A percentile compares a stretch with the other conserved stretches of the same genome.
Conservation (phyloP, 2,329 filamentous ascomycete genomes). For the Apiospora koreana region DNA sequence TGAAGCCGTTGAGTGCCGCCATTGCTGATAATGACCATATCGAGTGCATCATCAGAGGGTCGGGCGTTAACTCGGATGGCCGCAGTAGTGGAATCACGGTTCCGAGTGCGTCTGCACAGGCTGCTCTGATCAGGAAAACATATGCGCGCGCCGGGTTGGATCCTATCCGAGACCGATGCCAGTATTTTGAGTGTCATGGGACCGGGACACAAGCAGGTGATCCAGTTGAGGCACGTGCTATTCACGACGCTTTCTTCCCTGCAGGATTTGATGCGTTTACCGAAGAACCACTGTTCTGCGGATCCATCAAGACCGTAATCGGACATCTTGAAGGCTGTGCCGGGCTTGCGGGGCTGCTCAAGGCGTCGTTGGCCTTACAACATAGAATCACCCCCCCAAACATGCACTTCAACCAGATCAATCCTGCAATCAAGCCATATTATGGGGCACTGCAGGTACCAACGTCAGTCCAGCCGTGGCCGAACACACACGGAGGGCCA, state of each 20-base stretch:
- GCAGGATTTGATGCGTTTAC: no score
- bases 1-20: constrained; percentile 45
- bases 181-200: constrained; percentile 27
- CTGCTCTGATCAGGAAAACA: constrained; percentile 27
- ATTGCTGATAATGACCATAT: constrained; percentile 40
- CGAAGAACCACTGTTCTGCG: constrained; percentile 31
- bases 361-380: constrained; percentile 19
- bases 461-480: constrained; percentile 18
- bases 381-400: constrained; percentile 27
- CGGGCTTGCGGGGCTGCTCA: constrained; percentile 25
- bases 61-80: constrained; percentile 42
- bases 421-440: constrained; percentile 25
- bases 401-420: constrained; percentile 28
- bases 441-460: constrained; percentile 19
- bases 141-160: constrained; percentile 33
- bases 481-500: constrained; percentile 5
- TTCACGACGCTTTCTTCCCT: constrained; percentile 11
- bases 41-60: constrained; percentile 38
- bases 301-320: constrained; percentile 23
- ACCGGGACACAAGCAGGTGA: constrained; percentile 21
- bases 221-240: constrained; percentile 24
- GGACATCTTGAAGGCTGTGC: constrained; percentile 24
- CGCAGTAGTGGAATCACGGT: constrained; percentile 44
- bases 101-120: constrained; percentile 39
- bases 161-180: constrained; percentile 14